Evolutionary conservation across 2,329 filamentous ascomycete species (phyloP), one percentile per base, ranked within the genome.

Genomic region (Nigrospora sphaerica): DNA sequence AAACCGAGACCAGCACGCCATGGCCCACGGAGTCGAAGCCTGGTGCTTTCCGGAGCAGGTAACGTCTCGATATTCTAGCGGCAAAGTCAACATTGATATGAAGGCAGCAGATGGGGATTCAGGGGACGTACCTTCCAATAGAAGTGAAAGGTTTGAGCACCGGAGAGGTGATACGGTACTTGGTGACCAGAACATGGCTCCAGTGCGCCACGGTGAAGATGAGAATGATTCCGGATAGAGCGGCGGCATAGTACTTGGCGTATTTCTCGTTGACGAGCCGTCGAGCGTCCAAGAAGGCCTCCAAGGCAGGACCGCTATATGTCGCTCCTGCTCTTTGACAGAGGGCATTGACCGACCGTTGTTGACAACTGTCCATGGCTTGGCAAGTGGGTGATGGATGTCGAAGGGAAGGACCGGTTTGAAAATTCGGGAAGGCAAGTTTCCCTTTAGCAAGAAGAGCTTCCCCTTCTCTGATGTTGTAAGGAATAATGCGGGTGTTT

Each of bases 1-100:
- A 71, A 12, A 52, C 44, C 10, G 54, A 31, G 11, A 69, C 61
- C 12, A 70, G 45, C 13, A 63, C 38, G 19, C 62, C 61, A 56
- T 70, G 68, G 6, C 67, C 67, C 12, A 59, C 54, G 6, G 66
- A 70, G 11, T 62, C 62, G 45, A 72, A 69, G 12, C 63, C 66
- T 17, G 61, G 56, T 18, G 68, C 44, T 34, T 54, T 62, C 37
- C 61, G 54, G 40, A 67, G 56, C 36, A 62, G 56, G 5, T 54
- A 13, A 7, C 50, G 49, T 33, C 55, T 52, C 12, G 36, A 38
- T n/a, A 23, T n/a, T 35, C 49, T 54, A 6, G 23, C 14, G 7
- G 18, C 9, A 45, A 35, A 13, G 12, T 42, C 6, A 42, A 11
- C 16, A 13, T 10, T 31, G 11, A 36, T 7, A 2, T 32, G 17